Evolutionary conservation across 305 asterid species (phyloP).

Genomic region (Plantago coronopus): DNA sequence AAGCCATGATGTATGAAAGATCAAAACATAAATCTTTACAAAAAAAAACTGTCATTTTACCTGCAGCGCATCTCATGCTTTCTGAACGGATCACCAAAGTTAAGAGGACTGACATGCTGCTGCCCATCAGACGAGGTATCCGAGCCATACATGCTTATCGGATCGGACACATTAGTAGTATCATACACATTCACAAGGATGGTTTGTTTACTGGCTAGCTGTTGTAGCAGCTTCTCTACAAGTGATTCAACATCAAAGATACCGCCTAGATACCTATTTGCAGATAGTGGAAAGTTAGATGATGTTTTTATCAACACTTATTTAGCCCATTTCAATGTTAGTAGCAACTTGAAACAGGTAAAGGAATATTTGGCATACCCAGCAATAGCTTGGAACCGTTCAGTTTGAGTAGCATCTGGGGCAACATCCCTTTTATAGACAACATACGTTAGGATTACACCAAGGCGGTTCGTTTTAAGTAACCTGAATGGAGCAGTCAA

Average conservation of each 20-base stretch:
- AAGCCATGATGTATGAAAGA: not conserved
- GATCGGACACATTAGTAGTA: constrained; percentile 56
- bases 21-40: not conserved
- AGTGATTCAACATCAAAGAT: constrained; percentile 93
- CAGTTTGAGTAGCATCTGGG: constrained; percentile 61
- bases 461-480: constrained; percentile 87
- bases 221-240: constrained; percentile 94
- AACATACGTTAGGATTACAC: constrained; percentile 92
- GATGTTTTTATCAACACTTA: constrained; percentile 12
- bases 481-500: constrained; percentile 95
- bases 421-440: constrained; percentile 77
- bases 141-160: constrained; percentile 91
- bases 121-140: constrained; percentile 46
- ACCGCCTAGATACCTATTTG: constrained; percentile 89
- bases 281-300: constrained; percentile 9
- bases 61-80: constrained; percentile 99
- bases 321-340: constrained; percentile 11
- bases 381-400: constrained; percentile 73
- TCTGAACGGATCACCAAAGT: constrained; percentile 92
- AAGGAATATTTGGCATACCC: constrained; percentile 46
- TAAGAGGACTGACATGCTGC: constrained; percentile 62
- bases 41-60: constrained; percentile 27
- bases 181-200: constrained; percentile 88
- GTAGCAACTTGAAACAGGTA: constrained; percentile 9
- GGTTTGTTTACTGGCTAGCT: constrained; percentile 94